Percentiles rank a stretch among this genome's conserved stretches.
These are phyloP conservation scores for Aspergillus sp. DNA, from an alignment of 2,329 filamentous ascomycete species.

Conservation along the genomic window DNA sequence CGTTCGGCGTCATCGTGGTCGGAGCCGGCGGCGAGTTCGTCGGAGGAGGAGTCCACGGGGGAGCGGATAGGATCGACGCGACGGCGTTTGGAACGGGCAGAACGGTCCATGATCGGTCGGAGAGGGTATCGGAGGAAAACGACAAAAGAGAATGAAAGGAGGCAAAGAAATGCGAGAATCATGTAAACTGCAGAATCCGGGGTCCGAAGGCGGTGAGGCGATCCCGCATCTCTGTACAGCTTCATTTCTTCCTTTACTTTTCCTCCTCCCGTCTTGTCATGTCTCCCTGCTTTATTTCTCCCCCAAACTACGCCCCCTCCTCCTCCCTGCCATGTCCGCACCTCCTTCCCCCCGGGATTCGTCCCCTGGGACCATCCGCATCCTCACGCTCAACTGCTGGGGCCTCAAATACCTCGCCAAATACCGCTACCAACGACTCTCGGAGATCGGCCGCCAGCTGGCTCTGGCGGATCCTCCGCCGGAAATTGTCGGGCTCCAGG, in stretches of 20 bases:
- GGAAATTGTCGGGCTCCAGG: slow-evolving; percentile 88
- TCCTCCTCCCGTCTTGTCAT: neutral
- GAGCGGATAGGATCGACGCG: slow-evolving; percentile 29
- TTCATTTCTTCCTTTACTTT: neutral
- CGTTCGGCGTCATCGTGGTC: slow-evolving; percentile 34
- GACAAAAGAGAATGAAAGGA: neutral
- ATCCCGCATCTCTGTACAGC: neutral
- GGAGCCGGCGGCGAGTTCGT: slow-evolving; percentile 37
- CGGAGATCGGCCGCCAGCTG: slow-evolving; percentile 79
- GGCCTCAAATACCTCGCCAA: slow-evolving; percentile 84
- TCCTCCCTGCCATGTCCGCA: slow-evolving; percentile 2
- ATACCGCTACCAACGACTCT: slow-evolving; percentile 71
- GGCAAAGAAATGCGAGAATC: neutral
- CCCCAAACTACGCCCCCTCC: neutral
- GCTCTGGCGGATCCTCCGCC: slow-evolving; percentile 66
- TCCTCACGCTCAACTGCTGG: slow-evolving; percentile 95
- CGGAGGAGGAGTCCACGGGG: slow-evolving; percentile 35
- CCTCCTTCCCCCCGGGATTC: slow-evolving; percentile 33
- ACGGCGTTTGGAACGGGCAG: slow-evolving; percentile 27
- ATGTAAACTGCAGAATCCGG: neutral
- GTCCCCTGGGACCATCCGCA: slow-evolving; percentile 52
- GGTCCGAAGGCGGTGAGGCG: slow-evolving; percentile 4
- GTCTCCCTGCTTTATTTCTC: neutral
- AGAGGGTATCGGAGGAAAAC: neutral
- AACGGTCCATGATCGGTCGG: slow-evolving; percentile 24